Base-by-base conservation (phyloP, 768 basidiomycete genomes). In the Hygrocybe coccinea region DNA sequence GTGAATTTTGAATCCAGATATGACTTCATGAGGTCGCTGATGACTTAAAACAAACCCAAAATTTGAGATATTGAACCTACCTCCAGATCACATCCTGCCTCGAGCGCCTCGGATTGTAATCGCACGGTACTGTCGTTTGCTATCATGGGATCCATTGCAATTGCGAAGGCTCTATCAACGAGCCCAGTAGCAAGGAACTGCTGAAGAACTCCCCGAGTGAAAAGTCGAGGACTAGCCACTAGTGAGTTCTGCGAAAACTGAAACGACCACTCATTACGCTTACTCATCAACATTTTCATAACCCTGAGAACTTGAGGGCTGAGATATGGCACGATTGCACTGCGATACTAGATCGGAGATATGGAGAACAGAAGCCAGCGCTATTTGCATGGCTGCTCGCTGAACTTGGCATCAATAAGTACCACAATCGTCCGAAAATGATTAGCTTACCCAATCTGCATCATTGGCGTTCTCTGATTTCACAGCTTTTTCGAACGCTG, bases 1-100 rank as follows among this genome's bases (percentile, higher is more conserved):
- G 74, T 74, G 29, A 90, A 65, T 63, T 79, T 86, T 6, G 75
- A 75, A 44, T 85, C 81, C 1, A 90, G 64, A 62, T 83, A 85
- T 5, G 72, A 50, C 84, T 84, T 59, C 55, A 59, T 68, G 55
- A 56, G 49, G 29, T 29, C 29, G 29, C 29, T 8, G 29, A 29
- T 46, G 22, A 35, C 8, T 41, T 39, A 47, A 50, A 19, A 60
- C n/a, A 37, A 22, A 35, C 8, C 39, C 37, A 47, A 50, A 19
- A 60, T 17, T 37, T 50, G 58, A 29, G 41, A 34, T 43, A 56
- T 38, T 29, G 34, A 57, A 29, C 36, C 65, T 55, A 86, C 89
- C 64, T 80, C 79, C 5, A 88, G 67, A 33, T 86, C 82, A 21
- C 72, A 60, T n/a, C 80, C 79, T 54, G 72, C 71, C 57, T 88